These are phyloP conservation scores for Talaromyces sp. DNA, from an alignment of 2,329 filamentous ascomycete genomes.

Conservation along the genomic window DNA sequence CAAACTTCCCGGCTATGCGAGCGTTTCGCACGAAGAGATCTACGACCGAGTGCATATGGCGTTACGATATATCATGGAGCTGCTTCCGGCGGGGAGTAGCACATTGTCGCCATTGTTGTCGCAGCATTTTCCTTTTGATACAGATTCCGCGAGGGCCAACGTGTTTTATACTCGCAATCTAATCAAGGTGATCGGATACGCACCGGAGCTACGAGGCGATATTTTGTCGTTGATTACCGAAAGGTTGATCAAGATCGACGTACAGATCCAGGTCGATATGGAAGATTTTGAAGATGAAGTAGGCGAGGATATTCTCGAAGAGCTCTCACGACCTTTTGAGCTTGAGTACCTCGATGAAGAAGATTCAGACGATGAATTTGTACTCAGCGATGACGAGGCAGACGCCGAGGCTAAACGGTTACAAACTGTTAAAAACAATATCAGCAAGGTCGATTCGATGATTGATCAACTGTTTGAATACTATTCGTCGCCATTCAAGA, in stretches of 20 bases:
- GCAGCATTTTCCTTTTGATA: constrained; percentile 70
- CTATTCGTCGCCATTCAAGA: constrained; percentile 69
- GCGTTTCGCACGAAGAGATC: constrained; percentile 62
- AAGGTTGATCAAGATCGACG: constrained; percentile 87
- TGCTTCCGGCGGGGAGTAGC: constrained; percentile 75
- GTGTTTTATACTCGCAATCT: constrained; percentile 86
- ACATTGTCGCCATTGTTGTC: constrained; percentile 66
- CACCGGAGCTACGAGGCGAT: constrained; percentile 72
- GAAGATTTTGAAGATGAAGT: constrained; percentile 90
- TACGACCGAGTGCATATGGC: constrained; percentile 72
- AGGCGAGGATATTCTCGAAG: constrained; percentile 64
- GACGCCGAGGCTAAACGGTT: constrained; percentile 47
- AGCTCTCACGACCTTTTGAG: constrained; percentile 43
- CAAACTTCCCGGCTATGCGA: constrained; percentile 53
- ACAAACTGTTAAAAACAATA: constrained; percentile 74
- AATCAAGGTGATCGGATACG: constrained; percentile 71
- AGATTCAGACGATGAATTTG: constrained; percentile 64
- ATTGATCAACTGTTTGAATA: constrained; percentile 83
- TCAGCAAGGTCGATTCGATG: constrained; percentile 87
- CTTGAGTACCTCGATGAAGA: constrained; percentile 32
- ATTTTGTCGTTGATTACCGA: constrained; percentile 81
- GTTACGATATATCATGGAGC: constrained; percentile 70
- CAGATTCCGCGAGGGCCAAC: constrained; percentile 74
- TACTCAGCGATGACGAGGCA: constrained; percentile 56
- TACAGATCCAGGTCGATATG: constrained; percentile 89